These are phyloP conservation scores for Cucumis melo DNA, from an alignment of 306 rosid genomes.

Conservation along the genomic window DNA sequence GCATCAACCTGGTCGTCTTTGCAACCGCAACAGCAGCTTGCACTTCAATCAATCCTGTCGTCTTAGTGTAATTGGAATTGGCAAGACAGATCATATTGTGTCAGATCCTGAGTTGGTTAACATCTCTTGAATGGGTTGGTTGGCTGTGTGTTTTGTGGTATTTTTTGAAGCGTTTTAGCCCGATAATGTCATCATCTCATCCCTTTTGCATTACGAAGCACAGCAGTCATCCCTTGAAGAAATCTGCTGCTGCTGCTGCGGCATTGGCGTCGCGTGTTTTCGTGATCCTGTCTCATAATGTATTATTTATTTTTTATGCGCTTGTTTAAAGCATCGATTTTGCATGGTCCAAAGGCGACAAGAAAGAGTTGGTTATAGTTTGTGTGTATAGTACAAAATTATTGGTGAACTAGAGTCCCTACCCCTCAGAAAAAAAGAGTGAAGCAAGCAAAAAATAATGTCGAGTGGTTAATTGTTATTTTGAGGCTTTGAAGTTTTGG, in stretches of 20 bases:
- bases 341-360: not conserved
- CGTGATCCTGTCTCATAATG: not conserved
- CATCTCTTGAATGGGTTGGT: not conserved
- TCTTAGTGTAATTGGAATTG: conserved; percentile 1
- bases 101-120: not conserved
- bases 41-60: conserved; percentile 78
- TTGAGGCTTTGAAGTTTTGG: conserved; percentile 9
- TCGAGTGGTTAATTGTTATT: not conserved
- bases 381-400: conserved; percentile 1
- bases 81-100: not conserved
- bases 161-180: not conserved
- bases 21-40: conserved; percentile 96
- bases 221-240: not conserved
- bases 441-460: not conserved
- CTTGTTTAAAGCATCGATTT: conserved; percentile 9
- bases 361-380: not conserved
- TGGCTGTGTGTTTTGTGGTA: not conserved
- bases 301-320: not conserved
- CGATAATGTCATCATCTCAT: not conserved
- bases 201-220: not conserved
- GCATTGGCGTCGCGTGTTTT: not conserved
- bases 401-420: not conserved
- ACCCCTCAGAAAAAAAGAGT: not conserved
- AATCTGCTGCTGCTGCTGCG: not conserved
- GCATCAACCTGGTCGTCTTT: conserved; percentile 94